Conservation (phyloP, 2,329 filamentous ascomycete genomes). For the Nigrospora sphaerica region DNA sequence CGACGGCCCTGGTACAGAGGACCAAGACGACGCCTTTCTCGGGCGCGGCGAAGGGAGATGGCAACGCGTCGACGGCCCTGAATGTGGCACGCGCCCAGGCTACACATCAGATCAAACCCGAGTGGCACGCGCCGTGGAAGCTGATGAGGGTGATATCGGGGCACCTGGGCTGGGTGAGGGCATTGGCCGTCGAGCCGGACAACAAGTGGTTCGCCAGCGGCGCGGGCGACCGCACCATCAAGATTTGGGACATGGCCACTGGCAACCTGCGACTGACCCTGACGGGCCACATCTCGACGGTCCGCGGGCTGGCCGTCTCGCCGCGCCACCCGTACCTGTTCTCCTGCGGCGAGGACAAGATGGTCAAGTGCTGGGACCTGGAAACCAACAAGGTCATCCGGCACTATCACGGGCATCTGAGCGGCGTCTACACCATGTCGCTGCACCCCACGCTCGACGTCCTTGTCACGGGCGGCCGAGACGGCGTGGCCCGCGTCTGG, state of each 20-base stretch:
- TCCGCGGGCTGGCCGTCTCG: slow-evolving; percentile 85
- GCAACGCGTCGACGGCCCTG: slow-evolving; percentile 14
- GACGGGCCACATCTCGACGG: slow-evolving; percentile 90
- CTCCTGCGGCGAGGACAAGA: slow-evolving; percentile 97
- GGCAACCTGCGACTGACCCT: slow-evolving; percentile 79
- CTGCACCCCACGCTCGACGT: slow-evolving; percentile 95
- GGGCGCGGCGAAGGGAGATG: slow-evolving; percentile 8
- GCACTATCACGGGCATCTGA: slow-evolving; percentile 94
- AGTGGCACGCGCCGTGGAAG: slow-evolving; percentile 99
- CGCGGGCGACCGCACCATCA: slow-evolving; percentile 92
- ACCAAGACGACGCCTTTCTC: slow-evolving; percentile 16
- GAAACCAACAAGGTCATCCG: slow-evolving; percentile 99
- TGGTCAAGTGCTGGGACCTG: slow-evolving; percentile 99
- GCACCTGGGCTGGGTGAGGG: slow-evolving; percentile 90
- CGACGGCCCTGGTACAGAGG: slow-evolving; percentile 29
- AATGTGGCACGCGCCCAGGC: slow-evolving; percentile 25
- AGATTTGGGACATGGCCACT: slow-evolving; percentile 94
- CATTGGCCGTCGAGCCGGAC: slow-evolving; percentile 84
- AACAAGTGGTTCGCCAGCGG: slow-evolving; percentile 98
- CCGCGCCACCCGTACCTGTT: slow-evolving; percentile 94
- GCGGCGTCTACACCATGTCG: slow-evolving; percentile 86
- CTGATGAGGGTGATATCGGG: slow-evolving; percentile 95
- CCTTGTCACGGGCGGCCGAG: slow-evolving; percentile 86
- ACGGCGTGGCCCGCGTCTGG: slow-evolving; percentile 93
- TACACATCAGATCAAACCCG: slow-evolving; percentile 57